Evolutionary conservation across 148 eudicot genomes (phyloP), one percentile per base, ranked within the genome.

Genomic region (Gaultheria prostrata): DNA sequence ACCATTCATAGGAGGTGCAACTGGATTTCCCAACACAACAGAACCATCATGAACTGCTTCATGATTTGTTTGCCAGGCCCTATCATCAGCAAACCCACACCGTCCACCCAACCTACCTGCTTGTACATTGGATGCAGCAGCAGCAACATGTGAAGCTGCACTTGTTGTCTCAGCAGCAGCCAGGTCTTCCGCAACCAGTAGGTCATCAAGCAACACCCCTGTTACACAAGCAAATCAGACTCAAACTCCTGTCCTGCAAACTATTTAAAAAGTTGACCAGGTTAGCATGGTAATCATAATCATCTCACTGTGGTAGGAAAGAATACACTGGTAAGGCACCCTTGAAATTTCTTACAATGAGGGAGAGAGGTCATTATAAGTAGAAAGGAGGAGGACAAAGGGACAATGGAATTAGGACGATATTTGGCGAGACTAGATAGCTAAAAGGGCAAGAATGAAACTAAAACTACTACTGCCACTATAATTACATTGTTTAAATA

Each of bases 161-260:
- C 83, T 82, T 56, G 99, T 97, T 74, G 97, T 92, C 86, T 97
- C 99, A 79, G 99, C 94, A 84, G 97, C 99, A 82, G 99, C 94
- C 78, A 94, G 89, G 87, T 97, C 99, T 89, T 97, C 99, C 78
- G 99, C 99, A 26, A 97, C 97, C 82, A 97, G 93, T 72, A 97
- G 89, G 86, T 95, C 97, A 89, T 94, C 99, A 74, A 97, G 93
- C 80, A 97, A 90, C 83, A 97, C 97, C 77, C 99, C 99, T 96
- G 81, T 43, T 77, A 32, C 77, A 85, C 53, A 85, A 76, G 82
- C 32, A 69, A 13, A 80, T 81, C 14, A 57, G 67, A 70, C 56
- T 72, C 69, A 78, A 78, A 69, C 43, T 39, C 43, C 78, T 26
- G 28, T 49, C 26, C 33, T 67, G 26, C 78, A 61, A 50, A 33